phyloP scores from a whole-genome alignment of 129 eudicot species.

The Calendula officinalis region DNA sequence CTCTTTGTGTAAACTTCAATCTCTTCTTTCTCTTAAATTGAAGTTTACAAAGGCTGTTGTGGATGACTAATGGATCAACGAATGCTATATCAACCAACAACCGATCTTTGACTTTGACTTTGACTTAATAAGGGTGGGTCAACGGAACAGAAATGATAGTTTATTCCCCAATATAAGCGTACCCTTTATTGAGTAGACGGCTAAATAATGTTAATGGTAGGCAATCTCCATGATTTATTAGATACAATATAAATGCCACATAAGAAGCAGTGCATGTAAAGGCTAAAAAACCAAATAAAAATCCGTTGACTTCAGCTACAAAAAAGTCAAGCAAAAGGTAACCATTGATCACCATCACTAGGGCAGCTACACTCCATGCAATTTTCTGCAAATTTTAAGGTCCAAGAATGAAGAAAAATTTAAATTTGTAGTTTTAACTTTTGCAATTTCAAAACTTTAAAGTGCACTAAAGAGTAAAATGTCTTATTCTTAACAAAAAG shows the following conservation, averaged over 20 bases:
- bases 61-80: constrained; percentile 4
- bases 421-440: not conserved
- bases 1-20: constrained; percentile 11
- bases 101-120: constrained; percentile 24
- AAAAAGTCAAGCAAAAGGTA: constrained; percentile 76
- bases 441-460: too few species aligned
- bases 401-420: constrained; percentile 3
- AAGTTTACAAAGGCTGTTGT: constrained; percentile 3
- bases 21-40: constrained; percentile 8
- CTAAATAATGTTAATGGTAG: constrained; percentile 51
- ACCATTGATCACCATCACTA: constrained; percentile 88
- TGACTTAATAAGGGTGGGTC: constrained; percentile 8
- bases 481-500: too few species aligned
- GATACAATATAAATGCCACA: constrained; percentile 58
- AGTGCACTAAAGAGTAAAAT: too few species aligned
- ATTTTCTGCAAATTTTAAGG: constrained; percentile 39
- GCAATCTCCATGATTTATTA: constrained; percentile 52
- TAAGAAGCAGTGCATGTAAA: constrained; percentile 58
- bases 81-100: constrained; percentile 22
- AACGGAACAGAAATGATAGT: not conserved
- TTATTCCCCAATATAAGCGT: constrained; percentile 38
- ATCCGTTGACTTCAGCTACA: constrained; percentile 64
- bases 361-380: constrained; percentile 88
- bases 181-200: constrained; percentile 43
- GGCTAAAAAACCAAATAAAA: constrained; percentile 52